Percentiles rank a stretch among this genome's conserved stretches.
phyloP scores from a whole-genome alignment of 2,329 filamentous ascomycete genomes.

The Onygenales sp. region DNA sequence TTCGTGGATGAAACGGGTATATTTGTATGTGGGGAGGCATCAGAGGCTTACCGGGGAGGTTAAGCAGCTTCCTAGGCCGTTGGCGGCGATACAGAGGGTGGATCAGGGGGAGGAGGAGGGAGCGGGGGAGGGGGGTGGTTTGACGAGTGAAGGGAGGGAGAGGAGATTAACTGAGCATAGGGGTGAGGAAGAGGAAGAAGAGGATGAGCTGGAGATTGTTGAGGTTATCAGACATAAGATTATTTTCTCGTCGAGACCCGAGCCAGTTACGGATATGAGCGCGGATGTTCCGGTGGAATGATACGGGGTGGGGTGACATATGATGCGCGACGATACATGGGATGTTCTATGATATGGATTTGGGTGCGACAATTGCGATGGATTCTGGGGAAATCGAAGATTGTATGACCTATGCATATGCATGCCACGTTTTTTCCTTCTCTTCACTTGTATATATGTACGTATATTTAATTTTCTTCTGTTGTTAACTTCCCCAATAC shows the following conservation, averaged over 20 bases:
- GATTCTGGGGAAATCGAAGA: neutral
- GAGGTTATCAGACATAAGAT: slow-evolving; percentile 84
- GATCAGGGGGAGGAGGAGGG: slow-evolving; percentile 6
- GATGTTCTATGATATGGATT: neutral
- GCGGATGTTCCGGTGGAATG: too few species aligned
- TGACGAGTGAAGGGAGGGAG: slow-evolving; percentile 23
- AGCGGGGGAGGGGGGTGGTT: slow-evolving; percentile 17
- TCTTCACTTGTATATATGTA: neutral
- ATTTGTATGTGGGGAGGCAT: slow-evolving; percentile 79
- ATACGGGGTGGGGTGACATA: too few species aligned
- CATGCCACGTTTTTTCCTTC: too few species aligned
- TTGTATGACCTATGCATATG: neutral
- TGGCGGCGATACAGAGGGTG: slow-evolving; percentile 61
- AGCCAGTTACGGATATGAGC: slow-evolving; percentile 52
- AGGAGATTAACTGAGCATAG: slow-evolving; percentile 13
- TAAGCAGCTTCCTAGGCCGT: slow-evolving; percentile 68
- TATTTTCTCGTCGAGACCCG: slow-evolving; percentile 72
- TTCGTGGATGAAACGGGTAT: slow-evolving; percentile 82
- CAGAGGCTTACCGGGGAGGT: slow-evolving; percentile 85
- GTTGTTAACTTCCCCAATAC: neutral
- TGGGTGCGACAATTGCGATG: neutral
- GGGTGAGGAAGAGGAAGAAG: slow-evolving; percentile 11
- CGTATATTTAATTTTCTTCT: neutral
- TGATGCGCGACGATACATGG: too few species aligned
- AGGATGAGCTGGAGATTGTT: slow-evolving; percentile 61